Conservation (phyloP, 495 filamentous ascomycete genomes). For the Pyronema domesticum region DNA sequence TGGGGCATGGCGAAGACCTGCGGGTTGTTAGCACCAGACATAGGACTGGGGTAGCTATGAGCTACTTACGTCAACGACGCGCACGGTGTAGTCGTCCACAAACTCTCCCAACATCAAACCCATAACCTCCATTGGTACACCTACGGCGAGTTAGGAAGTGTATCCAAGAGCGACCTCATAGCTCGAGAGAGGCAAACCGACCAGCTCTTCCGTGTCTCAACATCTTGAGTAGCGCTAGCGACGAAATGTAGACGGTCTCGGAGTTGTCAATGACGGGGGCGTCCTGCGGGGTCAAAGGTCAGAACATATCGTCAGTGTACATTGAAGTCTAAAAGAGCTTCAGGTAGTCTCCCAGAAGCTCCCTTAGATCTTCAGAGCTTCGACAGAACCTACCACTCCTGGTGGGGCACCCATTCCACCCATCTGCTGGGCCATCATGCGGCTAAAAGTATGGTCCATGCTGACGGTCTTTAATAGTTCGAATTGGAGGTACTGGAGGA, state of each 20-base stretch:
- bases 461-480: conserved; percentile 5
- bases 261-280: conserved; percentile 77
- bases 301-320: background rate
- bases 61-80: conserved; percentile 65
- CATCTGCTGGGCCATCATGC: conserved; percentile 61
- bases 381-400: conserved; percentile 48
- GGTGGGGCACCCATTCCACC: conserved; percentile 47
- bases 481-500: background rate
- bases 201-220: conserved; percentile 88
- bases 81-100: conserved; percentile 95
- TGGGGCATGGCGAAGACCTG: conserved; percentile 88
- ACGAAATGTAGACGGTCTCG: conserved; percentile 98
- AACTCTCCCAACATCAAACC: conserved; percentile 97
- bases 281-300: conserved; percentile 8
- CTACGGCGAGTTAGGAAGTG: conserved; percentile 11
- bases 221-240: conserved; percentile 94
- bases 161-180: background rate
- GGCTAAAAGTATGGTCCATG: conserved; percentile 68
- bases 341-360: background rate
- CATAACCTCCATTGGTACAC: conserved; percentile 99
- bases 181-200: conserved; percentile 6
- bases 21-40: background rate
- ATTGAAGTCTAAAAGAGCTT: conserved; percentile 7
- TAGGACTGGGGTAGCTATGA: background rate
- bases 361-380: background rate